A percentile compares a stretch with the other conserved stretches of the same genome.
These are phyloP conservation scores for Ustulina deusta DNA, from an alignment of 2,329 filamentous ascomycete genomes.

Conservation along the genomic window DNA sequence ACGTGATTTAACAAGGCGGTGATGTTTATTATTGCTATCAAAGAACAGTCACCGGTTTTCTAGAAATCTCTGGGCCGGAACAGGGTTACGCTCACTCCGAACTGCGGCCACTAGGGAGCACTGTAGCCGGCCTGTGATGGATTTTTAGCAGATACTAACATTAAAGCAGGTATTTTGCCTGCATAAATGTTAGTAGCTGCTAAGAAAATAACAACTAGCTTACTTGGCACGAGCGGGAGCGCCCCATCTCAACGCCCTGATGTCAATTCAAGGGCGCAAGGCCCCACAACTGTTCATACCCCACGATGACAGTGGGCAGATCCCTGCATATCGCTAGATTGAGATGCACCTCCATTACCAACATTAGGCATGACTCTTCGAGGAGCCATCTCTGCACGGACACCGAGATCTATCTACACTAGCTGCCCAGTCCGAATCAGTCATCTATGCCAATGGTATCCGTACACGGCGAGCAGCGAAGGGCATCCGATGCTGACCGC, in stretches of 20 bases:
- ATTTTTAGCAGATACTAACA: slow-evolving; percentile 14
- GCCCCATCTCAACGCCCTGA: slow-evolving; percentile 41
- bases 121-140: not conserved
- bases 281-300: slow-evolving; percentile 50
- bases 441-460: not conserved
- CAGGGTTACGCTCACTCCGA: slow-evolving; percentile 25
- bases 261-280: slow-evolving; percentile 57
- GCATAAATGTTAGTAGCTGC: not conserved
- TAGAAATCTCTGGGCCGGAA: slow-evolving; percentile 15
- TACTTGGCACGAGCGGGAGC: slow-evolving; percentile 21
- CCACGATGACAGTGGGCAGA: slow-evolving; percentile 30
- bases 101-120: slow-evolving; percentile 31
- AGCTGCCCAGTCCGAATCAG: slow-evolving; percentile 13
- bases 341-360: slow-evolving; percentile 18
- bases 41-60: slow-evolving; percentile 10
- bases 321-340: slow-evolving; percentile 8
- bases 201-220: not conserved
- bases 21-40: slow-evolving; percentile 14
- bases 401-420: not conserved
- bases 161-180: not conserved
- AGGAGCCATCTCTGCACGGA: not conserved
- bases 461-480: not conserved
- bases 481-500: slow-evolving; percentile 24
- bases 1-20: slow-evolving; percentile 6
- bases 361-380: slow-evolving; percentile 33